Evolutionary conservation across 2,329 filamentous ascomycete genomes (phyloP), one percentile per base, ranked within the genome.

Genomic region (Claviceps spartinae): DNA sequence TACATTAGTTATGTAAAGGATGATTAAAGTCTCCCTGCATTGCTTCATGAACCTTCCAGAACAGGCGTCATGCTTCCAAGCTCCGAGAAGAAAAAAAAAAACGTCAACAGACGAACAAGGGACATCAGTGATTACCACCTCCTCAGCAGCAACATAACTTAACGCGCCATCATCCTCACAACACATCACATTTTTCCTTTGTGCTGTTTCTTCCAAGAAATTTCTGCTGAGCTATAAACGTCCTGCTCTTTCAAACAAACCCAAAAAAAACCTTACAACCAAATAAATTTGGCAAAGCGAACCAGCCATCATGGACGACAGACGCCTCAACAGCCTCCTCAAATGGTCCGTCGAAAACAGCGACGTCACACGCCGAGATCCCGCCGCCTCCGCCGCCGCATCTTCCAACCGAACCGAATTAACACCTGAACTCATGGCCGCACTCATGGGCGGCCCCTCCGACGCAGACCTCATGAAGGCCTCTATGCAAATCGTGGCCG

Each of bases 381-480:
- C 62, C 30, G 41, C 61, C 37, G 55, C 64, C 24, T 56, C 63
- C 56, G 55, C 65, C 37, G 59, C 63, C n/a, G 60, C 67, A 22
- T 60, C 66, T 24, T 54, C 63, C 49, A 59, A 61, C 54, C 63
- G 11, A 61, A 54, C 68, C 55, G 62, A 72, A 53, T 74, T 93
- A 57, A 82, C 82, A 61, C 76, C 85, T 16, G 82, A 88, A 53
- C 76, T 84, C 53, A 76, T 96, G 54, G 79, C 79, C 44, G 75
- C 85, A 14, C 76, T 96, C 52, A 89, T 89, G 68, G 88, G 88
- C 63, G 88, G 86, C 0, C 87, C 87, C 43, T 88, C 85, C 2
- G 91, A 98, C 57, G 89, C 93, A 22, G 88, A 97, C 55, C 78
- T 94, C 50, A 97, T 98, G 93, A 81, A 81, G 61, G 81, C 85